Conservation (phyloP, 441 rosid genomes). For the Hypseocharis bilobata region DNA sequence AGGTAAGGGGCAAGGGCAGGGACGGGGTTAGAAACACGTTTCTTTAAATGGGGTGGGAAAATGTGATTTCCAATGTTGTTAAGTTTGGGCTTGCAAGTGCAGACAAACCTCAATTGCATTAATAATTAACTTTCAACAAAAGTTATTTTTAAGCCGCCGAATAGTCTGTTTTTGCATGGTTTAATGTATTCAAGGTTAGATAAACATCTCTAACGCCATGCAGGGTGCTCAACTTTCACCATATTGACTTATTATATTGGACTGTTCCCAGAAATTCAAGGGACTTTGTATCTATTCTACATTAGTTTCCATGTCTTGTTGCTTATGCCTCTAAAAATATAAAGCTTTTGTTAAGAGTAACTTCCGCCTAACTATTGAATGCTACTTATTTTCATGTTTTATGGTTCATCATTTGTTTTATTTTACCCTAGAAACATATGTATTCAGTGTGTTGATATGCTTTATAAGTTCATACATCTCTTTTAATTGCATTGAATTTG, state of each 20-base stretch:
- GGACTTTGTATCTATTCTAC: too few relatives aligned
- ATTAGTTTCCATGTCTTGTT: too few relatives aligned
- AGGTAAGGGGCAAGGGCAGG: neutral
- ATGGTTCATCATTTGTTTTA: neutral
- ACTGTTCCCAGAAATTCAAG: too few relatives aligned
- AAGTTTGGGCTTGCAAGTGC: neutral
- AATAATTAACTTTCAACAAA: neutral
- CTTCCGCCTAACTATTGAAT: neutral
- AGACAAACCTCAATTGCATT: neutral
- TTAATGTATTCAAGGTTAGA: neutral
- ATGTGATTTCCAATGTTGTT: neutral
- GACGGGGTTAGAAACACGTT: neutral
- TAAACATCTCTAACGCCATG: neutral
- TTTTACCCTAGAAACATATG: neutral
- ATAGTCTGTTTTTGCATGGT: neutral
- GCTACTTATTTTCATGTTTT: neutral
- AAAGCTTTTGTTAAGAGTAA: neutral
- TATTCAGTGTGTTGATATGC: neutral
- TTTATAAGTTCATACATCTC: neutral
- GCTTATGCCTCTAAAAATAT: too few relatives aligned
- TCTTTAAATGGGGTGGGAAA: neutral
- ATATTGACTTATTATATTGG: neutral
- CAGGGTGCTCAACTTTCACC: neutral
- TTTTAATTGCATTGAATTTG: neutral
- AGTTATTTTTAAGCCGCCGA: neutral